These are phyloP conservation scores for Neonectria magnoliae DNA, from an alignment of 2,329 filamentous ascomycete genomes.

Conservation along the genomic window DNA sequence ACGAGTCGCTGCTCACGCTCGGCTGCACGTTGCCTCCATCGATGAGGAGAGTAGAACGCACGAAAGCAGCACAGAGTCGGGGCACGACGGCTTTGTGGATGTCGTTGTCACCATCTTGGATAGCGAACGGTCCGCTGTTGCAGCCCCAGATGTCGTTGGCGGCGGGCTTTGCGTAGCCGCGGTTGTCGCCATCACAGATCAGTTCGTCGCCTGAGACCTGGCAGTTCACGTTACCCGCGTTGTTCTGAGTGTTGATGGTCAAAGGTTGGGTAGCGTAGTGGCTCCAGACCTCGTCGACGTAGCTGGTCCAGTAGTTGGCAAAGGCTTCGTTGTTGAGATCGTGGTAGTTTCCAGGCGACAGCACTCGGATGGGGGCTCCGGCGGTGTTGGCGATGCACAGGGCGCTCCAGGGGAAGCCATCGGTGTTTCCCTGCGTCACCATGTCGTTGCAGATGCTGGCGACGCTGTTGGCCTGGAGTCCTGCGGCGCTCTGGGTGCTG, in stretches of 20 bases:
- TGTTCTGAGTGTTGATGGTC: conserved; percentile 55
- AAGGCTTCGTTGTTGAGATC: conserved; percentile 49
- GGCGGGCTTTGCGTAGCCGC: conserved; percentile 54
- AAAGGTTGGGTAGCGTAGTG: conserved; percentile 52
- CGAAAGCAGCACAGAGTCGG: conserved; percentile 62
- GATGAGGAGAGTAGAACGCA: conserved; percentile 57
- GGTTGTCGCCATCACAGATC: conserved; percentile 54
- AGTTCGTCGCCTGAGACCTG: conserved; percentile 49
- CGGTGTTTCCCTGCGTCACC: conserved; percentile 47
- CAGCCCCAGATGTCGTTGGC: conserved; percentile 61
- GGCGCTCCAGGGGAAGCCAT: conserved; percentile 56
- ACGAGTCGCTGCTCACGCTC: conserved; percentile 46
- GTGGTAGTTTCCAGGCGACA: conserved; percentile 56
- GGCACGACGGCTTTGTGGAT: conserved; percentile 56
- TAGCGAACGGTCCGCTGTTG: conserved; percentile 58
- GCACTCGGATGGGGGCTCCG: conserved; percentile 54
- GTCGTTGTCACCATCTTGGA: conserved; percentile 49
- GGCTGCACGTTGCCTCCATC: conserved; percentile 60
- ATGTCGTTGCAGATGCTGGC: conserved; percentile 54
- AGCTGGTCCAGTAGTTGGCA: conserved; percentile 54
- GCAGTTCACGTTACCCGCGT: conserved; percentile 53
- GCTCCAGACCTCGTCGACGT: conserved; percentile 59
- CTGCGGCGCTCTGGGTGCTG: conserved; percentile 51
- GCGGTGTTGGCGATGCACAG: conserved; percentile 53
- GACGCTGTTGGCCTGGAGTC: conserved; percentile 51